Evolutionary conservation across 768 basidiomycete species (phyloP), one percentile per base, ranked within the genome.

Genomic region (Lentinula aciculospora): DNA sequence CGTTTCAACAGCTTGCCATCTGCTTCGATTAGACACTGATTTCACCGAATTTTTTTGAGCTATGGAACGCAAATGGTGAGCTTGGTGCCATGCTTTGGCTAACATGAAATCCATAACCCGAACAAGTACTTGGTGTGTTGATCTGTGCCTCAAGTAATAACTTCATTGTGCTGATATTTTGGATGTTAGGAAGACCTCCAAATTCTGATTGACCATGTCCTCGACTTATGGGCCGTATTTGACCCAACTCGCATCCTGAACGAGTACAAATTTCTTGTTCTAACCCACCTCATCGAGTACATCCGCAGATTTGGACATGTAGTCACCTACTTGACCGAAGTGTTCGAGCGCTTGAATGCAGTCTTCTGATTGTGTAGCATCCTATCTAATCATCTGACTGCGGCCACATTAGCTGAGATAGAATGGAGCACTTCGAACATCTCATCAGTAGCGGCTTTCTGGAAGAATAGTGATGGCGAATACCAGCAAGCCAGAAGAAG

Each of bases 21-120:
- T 79, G 78, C 60, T 73, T 76, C 55, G 62, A 73, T 0, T 66
- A 76, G 19, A 69, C 74, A 19, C 13, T 37, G 12, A 15, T 63
- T 79, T 4, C 63, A 70, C 0, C 61, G 64, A 5, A 2, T 32
- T 0, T 36, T 4, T 1, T 75, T 19, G 9, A 54, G 6, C 60
- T 71, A 0, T 73, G 69, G 39, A 68, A 67, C 9, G 64, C 72
- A 0, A 62, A 74, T 15, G 74, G 74, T 0, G 65, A 69, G 9
- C 67, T 80, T 0, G 47, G 67, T 0, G 71, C 75, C 0, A 64
- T 78, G 0, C 62, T 80, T 0, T 81, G 79, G 80, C 61, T 76
- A 15, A 68, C 69, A 0, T 32, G 67, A 71, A 58, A 80, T 80
- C n/a, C 45, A 59, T 0, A 61, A 79, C 47, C 62, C 65, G 17